phyloP scores from a whole-genome alignment of 73 alveolate species.

The Paramecium pentaurelia region DNA sequence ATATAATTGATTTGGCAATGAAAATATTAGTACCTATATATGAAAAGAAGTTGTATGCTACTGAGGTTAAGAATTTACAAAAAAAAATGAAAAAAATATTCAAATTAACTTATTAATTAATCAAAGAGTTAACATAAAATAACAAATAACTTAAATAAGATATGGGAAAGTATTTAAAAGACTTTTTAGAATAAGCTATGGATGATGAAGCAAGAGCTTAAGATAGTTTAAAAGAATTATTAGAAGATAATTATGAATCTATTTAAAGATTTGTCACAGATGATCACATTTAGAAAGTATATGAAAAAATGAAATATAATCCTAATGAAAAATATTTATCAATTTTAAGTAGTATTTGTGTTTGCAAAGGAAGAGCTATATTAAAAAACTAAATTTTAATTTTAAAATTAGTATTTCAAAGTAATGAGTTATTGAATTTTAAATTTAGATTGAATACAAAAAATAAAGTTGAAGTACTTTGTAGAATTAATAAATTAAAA shows the following conservation, averaged over 20 bases:
- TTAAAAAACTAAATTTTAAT: not conserved
- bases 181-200: slow-evolving; percentile 6
- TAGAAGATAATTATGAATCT: slow-evolving; percentile 17
- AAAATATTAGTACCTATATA: not conserved
- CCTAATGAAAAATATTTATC: slow-evolving; percentile 21
- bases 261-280: slow-evolving; percentile 17
- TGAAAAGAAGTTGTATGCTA: not conserved
- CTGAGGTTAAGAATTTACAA: not conserved
- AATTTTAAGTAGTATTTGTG: slow-evolving; percentile 29
- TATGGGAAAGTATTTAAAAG: slow-evolving; percentile 1
- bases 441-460: slow-evolving; percentile 1
- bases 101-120: slow-evolving; percentile 13
- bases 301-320: not conserved
- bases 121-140: not conserved
- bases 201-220: slow-evolving; percentile 36
- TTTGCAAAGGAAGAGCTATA: slow-evolving; percentile 20
- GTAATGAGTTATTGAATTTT: not conserved
- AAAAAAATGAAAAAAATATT: not conserved
- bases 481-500: not conserved
- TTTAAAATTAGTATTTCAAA: not conserved
- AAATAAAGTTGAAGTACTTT: not conserved
- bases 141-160: not conserved
- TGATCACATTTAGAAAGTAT: not conserved
- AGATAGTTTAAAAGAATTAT: slow-evolving; percentile 4
- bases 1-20: not conserved